Evolutionary conservation across 1,139 yeast species (phyloP).

Genomic region (Insectozyma bohioensis): DNA sequence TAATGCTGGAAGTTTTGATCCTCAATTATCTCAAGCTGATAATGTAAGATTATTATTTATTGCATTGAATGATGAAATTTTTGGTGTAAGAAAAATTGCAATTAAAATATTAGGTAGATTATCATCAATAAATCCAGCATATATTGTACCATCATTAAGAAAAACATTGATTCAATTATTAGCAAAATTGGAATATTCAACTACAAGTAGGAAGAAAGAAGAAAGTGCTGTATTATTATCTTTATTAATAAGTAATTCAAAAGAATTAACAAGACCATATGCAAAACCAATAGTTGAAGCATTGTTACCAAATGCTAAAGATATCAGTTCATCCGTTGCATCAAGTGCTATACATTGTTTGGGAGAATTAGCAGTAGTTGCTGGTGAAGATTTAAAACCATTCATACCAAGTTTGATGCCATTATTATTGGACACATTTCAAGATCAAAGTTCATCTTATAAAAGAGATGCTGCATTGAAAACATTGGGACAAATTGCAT

Average conservation of each 20-base stretch:
- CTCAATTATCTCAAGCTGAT: conserved; percentile 92
- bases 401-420: conserved; percentile 84
- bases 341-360: conserved; percentile 85
- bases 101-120: conserved; percentile 79
- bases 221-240: conserved; percentile 81
- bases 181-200: conserved; percentile 81
- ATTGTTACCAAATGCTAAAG: conserved; percentile 73
- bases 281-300: conserved; percentile 87
- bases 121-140: conserved; percentile 88
- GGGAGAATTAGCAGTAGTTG: conserved; percentile 86
- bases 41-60: conserved; percentile 82
- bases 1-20: conserved; percentile 71
- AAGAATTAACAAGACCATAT: conserved; percentile 82
- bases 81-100: conserved; percentile 79
- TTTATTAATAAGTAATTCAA: conserved; percentile 72
- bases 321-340: conserved; percentile 74
- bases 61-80: conserved; percentile 89
- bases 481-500: conserved; percentile 83
- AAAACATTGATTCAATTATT: conserved; percentile 82
- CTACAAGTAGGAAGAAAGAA: conserved; percentile 75
- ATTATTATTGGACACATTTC: conserved; percentile 78
- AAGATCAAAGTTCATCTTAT: conserved; percentile 83
- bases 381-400: conserved; percentile 79
- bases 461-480: conserved; percentile 89
- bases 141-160: conserved; percentile 88